A percentile compares a stretch with the other conserved stretches of the same genome.
Conservation (phyloP, 257 asterid genomes). For the Gentiana dahurica region DNA sequence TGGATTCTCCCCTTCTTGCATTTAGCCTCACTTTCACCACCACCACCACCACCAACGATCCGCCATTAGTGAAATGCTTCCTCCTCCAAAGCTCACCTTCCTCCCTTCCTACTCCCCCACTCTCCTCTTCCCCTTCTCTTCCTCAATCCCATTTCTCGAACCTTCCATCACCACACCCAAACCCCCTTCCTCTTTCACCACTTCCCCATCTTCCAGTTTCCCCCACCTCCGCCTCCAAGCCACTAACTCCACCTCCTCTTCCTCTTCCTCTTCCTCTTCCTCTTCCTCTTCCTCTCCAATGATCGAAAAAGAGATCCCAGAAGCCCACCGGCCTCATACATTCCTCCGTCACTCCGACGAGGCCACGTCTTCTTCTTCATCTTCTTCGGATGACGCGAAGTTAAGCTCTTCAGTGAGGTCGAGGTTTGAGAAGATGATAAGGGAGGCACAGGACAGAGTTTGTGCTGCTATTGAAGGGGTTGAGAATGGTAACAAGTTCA, state of each 20-base stretch:
- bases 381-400: background rate
- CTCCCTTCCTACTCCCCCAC: conserved; percentile 11
- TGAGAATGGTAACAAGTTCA: conserved; percentile 63
- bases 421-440: conserved; percentile 87
- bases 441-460: conserved; percentile 75
- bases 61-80: conserved; percentile 8
- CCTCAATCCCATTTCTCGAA: conserved; percentile 1
- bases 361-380: conserved; percentile 4
- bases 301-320: conserved; percentile 60
- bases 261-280: conserved; percentile 20
- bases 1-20: too few species aligned
- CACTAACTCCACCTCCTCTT: background rate
- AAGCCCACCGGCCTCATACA: conserved; percentile 44
- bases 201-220: conserved; percentile 1
- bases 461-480: conserved; percentile 64
- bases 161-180: background rate
- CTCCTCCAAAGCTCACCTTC: conserved; percentile 13
- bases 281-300: conserved; percentile 26
- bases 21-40: too few species aligned
- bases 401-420: conserved; percentile 37
- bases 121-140: conserved; percentile 4
- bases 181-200: background rate
- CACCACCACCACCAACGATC: background rate
- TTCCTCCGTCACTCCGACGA: conserved; percentile 59
- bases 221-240: conserved; percentile 3